Conservation (phyloP, 176 grass and related monocot genomes). For the Raddia distichophylla region DNA sequence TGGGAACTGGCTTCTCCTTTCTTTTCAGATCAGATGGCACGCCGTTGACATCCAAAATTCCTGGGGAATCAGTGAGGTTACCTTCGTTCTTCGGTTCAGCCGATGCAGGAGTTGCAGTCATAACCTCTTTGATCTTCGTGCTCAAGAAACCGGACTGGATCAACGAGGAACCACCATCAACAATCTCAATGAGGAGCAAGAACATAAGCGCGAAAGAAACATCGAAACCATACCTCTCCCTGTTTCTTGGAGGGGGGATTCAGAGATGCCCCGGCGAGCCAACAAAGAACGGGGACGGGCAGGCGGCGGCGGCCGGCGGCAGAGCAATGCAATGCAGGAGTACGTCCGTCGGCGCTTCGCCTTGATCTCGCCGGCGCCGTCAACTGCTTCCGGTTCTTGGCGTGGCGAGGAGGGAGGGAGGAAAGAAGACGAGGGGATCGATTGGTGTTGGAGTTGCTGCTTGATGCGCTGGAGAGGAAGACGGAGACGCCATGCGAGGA, state of each 20-base stretch:
- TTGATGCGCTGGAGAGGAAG: neutral
- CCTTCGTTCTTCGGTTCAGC: neutral
- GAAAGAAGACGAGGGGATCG: neutral
- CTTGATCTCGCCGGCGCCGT: neutral
- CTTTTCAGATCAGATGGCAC: slow-evolving; percentile 28
- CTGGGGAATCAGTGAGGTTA: neutral
- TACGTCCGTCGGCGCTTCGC: neutral
- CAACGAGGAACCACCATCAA: neutral
- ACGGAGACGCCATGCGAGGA: neutral
- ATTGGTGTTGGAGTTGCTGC: too few relatives aligned
- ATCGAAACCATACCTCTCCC: slow-evolving; percentile 5
- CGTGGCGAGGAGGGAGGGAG: neutral
- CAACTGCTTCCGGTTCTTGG: neutral
- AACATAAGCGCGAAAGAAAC: too few relatives aligned
- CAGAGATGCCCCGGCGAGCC: neutral
- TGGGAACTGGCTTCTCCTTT: slow-evolving; percentile 61
- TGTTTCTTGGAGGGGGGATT: neutral
- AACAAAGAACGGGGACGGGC: neutral
- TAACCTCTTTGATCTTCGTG: slow-evolving; percentile 33
- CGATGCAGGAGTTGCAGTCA: slow-evolving; percentile 6
- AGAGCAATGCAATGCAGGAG: neutral
- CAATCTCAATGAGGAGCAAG: too few relatives aligned
- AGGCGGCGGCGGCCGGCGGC: neutral
- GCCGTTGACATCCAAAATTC: neutral
- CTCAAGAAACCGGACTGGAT: slow-evolving; percentile 18